Conservation (phyloP, 306 rosid species). For the Luffa acutangula region DNA sequence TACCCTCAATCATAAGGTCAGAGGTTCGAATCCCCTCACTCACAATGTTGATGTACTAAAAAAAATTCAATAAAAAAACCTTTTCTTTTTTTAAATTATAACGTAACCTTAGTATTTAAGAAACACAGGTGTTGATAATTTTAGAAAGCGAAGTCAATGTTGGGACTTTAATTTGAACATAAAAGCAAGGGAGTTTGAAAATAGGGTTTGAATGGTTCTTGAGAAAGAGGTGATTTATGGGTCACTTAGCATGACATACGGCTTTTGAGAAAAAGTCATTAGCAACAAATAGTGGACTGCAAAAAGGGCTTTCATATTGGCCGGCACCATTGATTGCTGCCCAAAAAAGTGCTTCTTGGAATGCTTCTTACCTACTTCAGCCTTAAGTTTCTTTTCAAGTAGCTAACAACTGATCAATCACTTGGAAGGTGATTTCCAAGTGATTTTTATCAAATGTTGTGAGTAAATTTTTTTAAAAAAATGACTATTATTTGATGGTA, state of each 20-base stretch:
- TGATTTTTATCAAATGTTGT: too few species aligned
- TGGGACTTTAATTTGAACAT: not conserved
- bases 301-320: slow-evolving; percentile 12
- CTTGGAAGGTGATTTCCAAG: too few species aligned
- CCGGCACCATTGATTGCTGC: slow-evolving; percentile 18
- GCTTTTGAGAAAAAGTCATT: not conserved
- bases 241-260: not conserved
- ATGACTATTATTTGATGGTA: too few species aligned
- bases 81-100: too few species aligned
- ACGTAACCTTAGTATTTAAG: too few species aligned
- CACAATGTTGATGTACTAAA: too few species aligned
- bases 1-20: too few species aligned
- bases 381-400: not conserved
- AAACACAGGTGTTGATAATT: too few species aligned
- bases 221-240: not conserved
- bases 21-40: too few species aligned
- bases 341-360: slow-evolving; percentile 17
- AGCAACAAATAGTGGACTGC: slow-evolving; percentile 14
- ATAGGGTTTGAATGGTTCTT: not conserved
- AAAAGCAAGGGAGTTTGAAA: not conserved
- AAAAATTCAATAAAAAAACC: too few species aligned
- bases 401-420: too few species aligned
- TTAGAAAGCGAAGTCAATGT: not conserved
- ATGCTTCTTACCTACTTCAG: slow-evolving; percentile 19
- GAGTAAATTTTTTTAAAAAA: too few species aligned